A percentile compares a stretch with the other conserved stretches of the same genome.
These are phyloP conservation scores for Salix udensis DNA, from an alignment of 345 rosid species.

Conservation along the genomic window DNA sequence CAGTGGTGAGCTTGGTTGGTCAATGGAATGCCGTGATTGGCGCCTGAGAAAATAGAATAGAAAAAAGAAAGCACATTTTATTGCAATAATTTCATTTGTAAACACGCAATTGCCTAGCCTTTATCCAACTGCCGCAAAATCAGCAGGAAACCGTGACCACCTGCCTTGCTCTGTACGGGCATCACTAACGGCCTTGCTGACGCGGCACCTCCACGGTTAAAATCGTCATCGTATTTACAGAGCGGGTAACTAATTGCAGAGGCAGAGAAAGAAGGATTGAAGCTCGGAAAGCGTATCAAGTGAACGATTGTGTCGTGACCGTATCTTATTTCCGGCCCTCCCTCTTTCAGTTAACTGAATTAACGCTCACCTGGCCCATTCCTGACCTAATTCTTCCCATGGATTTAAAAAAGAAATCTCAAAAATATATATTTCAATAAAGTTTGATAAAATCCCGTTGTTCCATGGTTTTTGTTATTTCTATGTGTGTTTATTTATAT, in stretches of 20 bases:
- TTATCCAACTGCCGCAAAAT: slow-evolving; percentile 34
- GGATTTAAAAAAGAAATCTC: too few species aligned
- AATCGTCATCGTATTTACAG: slow-evolving; percentile 2
- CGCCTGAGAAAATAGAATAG: slow-evolving; percentile 31
- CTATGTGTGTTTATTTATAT: too few species aligned
- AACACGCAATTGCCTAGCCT: slow-evolving; percentile 5
- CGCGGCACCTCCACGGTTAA: slow-evolving; percentile 17
- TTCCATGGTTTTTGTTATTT: too few species aligned
- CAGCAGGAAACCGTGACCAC: slow-evolving; percentile 44
- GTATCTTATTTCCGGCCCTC: too few species aligned
- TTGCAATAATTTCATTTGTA: background rate
- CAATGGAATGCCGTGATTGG: slow-evolving; percentile 56
- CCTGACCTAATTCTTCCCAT: too few species aligned
- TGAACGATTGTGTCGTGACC: too few species aligned
- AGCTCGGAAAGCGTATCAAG: background rate
- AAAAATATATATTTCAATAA: too few species aligned
- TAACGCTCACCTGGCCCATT: too few species aligned
- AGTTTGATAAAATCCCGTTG: too few species aligned
- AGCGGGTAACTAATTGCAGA: background rate
- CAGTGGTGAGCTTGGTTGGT: slow-evolving; percentile 11
- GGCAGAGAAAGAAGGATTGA: background rate
- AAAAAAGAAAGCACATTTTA: background rate
- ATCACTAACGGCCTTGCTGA: slow-evolving; percentile 6
- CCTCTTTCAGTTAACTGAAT: too few species aligned
- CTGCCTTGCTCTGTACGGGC: slow-evolving; percentile 9